A percentile compares a stretch with the other conserved stretches of the same genome.
Conservation (phyloP, 176 grass and related monocot genomes). For the Phoenix roebelenii region DNA sequence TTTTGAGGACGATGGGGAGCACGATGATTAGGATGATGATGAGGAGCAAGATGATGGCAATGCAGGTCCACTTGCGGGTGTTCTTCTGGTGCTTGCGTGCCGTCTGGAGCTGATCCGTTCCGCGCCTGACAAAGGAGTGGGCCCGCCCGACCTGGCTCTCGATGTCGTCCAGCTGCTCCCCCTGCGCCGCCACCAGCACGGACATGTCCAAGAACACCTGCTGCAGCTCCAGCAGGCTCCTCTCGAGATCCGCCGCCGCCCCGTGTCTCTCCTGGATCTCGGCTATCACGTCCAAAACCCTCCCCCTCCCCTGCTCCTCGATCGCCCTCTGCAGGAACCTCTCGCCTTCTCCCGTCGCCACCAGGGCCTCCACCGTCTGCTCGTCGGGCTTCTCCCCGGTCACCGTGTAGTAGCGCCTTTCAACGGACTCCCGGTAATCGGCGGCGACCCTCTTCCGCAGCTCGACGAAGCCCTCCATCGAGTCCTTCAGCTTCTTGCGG, state of each 20-base stretch:
- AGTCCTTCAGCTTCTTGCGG: conserved; percentile 76
- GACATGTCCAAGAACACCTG: conserved; percentile 99
- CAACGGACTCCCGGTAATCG: conserved; percentile 74
- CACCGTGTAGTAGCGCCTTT: conserved; percentile 71
- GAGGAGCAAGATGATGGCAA: conserved; percentile 48
- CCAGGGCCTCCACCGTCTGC: conserved; percentile 53
- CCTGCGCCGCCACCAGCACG: conserved; percentile 68
- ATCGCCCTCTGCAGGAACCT: conserved; percentile 71
- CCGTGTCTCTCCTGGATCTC: conserved; percentile 93
- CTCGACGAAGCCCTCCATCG: conserved; percentile 68
- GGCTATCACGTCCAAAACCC: conserved; percentile 57
- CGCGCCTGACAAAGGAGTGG: conserved; percentile 51
- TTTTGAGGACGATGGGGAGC: conserved; percentile 44
- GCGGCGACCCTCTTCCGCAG: conserved; percentile 37
- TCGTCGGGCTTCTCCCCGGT: conserved; percentile 61
- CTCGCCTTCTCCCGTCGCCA: conserved; percentile 64
- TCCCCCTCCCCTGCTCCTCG: conserved; percentile 62
- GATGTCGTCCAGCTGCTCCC: conserved; percentile 87
- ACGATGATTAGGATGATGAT: conserved; percentile 47
- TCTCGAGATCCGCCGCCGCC: conserved; percentile 64
- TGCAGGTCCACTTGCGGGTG: conserved; percentile 56
- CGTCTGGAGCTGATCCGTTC: conserved; percentile 56
- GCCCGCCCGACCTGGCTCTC: conserved; percentile 69
- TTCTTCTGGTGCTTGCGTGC: conserved; percentile 64
- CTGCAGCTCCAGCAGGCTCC: conserved; percentile 69